Conservation (phyloP, 225 moss, liverwort and hornwort genomes). For the Sphagnum tenellum region DNA sequence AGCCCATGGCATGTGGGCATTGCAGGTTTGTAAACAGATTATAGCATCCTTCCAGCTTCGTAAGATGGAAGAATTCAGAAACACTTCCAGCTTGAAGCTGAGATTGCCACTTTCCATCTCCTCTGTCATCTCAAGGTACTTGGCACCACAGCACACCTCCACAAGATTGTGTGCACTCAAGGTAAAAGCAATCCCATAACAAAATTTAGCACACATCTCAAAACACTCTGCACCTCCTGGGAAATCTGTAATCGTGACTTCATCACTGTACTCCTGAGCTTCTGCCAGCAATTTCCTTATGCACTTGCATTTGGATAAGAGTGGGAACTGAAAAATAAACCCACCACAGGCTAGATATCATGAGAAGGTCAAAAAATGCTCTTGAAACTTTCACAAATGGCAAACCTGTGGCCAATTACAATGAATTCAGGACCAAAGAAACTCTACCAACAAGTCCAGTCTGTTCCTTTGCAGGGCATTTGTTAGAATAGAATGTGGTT, state of each 20-base stretch:
- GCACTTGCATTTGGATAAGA: conserved; percentile 59
- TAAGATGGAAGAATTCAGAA: conserved; percentile 62
- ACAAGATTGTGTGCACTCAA: conserved; percentile 69
- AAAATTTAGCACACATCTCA: conserved; percentile 70
- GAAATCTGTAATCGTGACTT: conserved; percentile 54
- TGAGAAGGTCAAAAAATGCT: too few relatives aligned
- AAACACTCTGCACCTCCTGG: conserved; percentile 69
- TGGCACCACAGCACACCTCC: conserved; percentile 62
- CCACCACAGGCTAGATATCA: too few relatives aligned
- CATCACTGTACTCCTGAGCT: conserved; percentile 50
- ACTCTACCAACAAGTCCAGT: too few relatives aligned
- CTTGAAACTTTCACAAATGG: too few relatives aligned
- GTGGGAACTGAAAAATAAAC: conserved; percentile 49
- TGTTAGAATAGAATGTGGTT: too few relatives aligned
- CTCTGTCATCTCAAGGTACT: conserved; percentile 81
- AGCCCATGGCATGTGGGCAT: conserved; percentile 54
- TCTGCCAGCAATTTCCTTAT: conserved; percentile 60
- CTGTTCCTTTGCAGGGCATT: too few relatives aligned
- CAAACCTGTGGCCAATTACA: too few relatives aligned
- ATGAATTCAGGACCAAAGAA: too few relatives aligned
- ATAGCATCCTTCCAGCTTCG: conserved; percentile 85
- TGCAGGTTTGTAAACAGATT: conserved; percentile 67
- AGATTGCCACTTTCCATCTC: conserved; percentile 77
- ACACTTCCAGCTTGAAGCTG: conserved; percentile 74
- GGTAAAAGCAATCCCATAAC: conserved; percentile 70